Evolutionary conservation across 2,329 filamentous ascomycete species (phyloP), one percentile per base, ranked within the genome.

Genomic region (Helotiales sp.): DNA sequence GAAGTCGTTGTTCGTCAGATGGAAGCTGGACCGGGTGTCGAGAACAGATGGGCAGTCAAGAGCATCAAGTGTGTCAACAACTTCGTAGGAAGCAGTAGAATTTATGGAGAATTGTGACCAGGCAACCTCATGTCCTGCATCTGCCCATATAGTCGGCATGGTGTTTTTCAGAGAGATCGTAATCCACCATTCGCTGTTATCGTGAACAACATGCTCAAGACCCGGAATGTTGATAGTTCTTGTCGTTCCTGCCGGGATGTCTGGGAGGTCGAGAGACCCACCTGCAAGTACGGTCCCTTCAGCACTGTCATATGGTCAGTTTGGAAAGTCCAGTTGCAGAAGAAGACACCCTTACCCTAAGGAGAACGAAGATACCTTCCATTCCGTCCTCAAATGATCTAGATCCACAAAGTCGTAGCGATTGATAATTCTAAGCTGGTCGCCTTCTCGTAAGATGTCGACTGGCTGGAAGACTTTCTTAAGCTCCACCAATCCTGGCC

Each of bases 381-480:
- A 83, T 0, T 69, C 72, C 1, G 74, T 74, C 59, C 10, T 67
- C 10, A 85, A 67, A 61, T 84, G 78, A 52, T 81, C 77, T 2
- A 85, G 73, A 1, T 69, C 72, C 46, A 78, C 66, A 56, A 82
- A 84, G 66, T 85, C 82, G 66, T 85, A 83, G 7, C 78, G 75
- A 42, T 77, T 77, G 30, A 65, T 64, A 2, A 76, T 61, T 2
- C 70, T 61, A 1, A 83, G 62, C 22, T 71, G 68, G 1, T 71
- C 69, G 5, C 46, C 47, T 5, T 24, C 19, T 2, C 68, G 71
- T 10, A 73, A 66, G 1, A 77, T 64, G 17, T 80, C 71, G 2
- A 86, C 76, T 0, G 84, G 84, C 60, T 84, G 77, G 38, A 84
- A 80, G 1, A 78, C 79, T 67, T 83, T 85, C 65, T 84, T 83